Evolutionary conservation across 441 rosid genomes (phyloP).

Genomic region (Aleurites moluccanus): DNA sequence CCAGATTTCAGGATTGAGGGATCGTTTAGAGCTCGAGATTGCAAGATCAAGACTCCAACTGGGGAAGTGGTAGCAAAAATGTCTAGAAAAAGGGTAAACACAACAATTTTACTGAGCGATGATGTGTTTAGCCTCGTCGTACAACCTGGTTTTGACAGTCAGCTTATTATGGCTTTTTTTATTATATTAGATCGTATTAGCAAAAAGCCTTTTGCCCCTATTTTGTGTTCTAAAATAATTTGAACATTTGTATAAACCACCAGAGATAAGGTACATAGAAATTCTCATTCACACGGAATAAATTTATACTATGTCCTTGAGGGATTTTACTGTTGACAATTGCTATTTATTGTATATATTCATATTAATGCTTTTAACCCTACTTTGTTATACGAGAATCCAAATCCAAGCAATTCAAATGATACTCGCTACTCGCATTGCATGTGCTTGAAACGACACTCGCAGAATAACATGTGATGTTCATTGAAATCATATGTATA

Average conservation of each 20-base stretch:
- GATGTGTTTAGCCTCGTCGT: constrained; percentile 53
- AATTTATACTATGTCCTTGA: not conserved
- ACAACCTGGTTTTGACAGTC: constrained; percentile 41
- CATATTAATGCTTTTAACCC: no score
- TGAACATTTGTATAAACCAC: not conserved
- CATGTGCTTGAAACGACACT: no score
- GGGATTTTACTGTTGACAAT: no score
- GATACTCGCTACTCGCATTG: no score
- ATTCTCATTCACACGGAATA: not conserved
- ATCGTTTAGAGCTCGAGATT: constrained; percentile 40
- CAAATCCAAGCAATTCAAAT: not conserved
- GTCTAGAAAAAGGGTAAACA: constrained; percentile 42
- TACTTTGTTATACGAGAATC: no score
- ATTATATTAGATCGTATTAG: constrained; percentile 50
- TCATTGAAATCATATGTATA: no score
- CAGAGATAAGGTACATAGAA: not conserved
- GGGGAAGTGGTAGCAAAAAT: constrained; percentile 41
- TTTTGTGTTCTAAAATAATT: constrained; percentile 35
- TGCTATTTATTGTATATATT: not conserved
- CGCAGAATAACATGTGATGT: no score
- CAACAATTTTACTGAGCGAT: constrained; percentile 37
- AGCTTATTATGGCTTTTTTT: constrained; percentile 47
- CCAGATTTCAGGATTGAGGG: constrained; percentile 49
- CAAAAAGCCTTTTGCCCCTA: constrained; percentile 32
- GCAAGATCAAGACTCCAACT: constrained; percentile 28